Base-by-base conservation (phyloP, 352 stramenopile species). In the Sclerospora graminicola region DNA sequence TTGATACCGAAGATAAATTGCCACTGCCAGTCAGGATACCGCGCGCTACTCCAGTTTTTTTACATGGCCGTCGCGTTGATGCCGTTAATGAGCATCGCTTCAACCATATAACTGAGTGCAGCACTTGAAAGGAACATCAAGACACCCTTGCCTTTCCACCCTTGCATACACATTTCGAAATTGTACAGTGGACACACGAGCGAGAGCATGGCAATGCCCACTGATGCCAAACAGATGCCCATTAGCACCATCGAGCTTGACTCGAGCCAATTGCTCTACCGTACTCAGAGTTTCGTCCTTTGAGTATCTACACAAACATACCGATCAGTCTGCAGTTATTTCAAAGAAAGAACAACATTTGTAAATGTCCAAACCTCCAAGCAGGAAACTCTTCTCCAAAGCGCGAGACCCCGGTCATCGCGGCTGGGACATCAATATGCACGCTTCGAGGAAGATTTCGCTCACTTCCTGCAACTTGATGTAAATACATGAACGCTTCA, bases 101-200 rank as follows among this genome's bases (percentile, higher is more conserved):
- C 82, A 10, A 93, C 57, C 40, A 91, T 79, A 56, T 82, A 91
- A 5, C 68, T 77, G 11, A 94, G 53, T 13, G 68, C 58, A 33
- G 63, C 65, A 14, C 62, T 78, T 8, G 85, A 77, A 3, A 91
- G 46, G 51, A 94, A 94, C 32, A 90, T 66, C n/a, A 91, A 48
- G 24, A 94, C 79, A 15, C 79, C 80, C 54, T 94, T 91, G 34
- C 82, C 80, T 53, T 86, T 90, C 77, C 78, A 90, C 5, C 78
- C 82, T 19, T 70, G 60, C 74, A 85, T 90, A 54, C 76, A 90
- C 18, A 91, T 83, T 50, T 94, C 82, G 14, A 88, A 91, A 53
- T 90, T 91, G 71, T 91, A 94, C 36, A 91, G 56, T 34, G 82
- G 54, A 34, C 73, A 83, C 1, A 62, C 52, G 16, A 91, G 65